Base-by-base conservation (phyloP, 768 basidiomycete species). In the Rhodotorula babjevae region DNA sequence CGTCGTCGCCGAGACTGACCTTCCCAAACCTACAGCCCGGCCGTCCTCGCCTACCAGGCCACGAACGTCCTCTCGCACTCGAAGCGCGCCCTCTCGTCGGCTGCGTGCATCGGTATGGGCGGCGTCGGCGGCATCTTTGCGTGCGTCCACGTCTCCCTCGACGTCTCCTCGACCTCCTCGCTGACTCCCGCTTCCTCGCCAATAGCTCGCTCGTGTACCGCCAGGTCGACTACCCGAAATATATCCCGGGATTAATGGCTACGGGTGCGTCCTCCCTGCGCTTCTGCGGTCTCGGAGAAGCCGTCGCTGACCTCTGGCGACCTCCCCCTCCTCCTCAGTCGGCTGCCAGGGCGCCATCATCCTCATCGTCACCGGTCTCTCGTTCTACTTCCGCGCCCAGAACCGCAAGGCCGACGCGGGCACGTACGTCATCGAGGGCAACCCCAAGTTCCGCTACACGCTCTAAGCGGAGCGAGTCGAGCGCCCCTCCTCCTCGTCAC, bases 61-160 rank as follows among this genome's bases (percentile, higher is more conserved):
- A 79, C 76, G 71, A 77, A 77, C 71, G 68, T 79, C 59, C 69
- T 69, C 25, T 68, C 69, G 2, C 72, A 78, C 65, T 69, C 75
- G 27, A 78, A 78, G 72, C 77, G 77, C 27, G 73, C 77, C 33
- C 70, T 79, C 57, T 65, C 74, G 4, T 68, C 69, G 3, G 78
- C 78, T 19, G 53, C 78, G 14, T 68, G 70, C 49, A 63, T 79
- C 61, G 77, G 77, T 6, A 42, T 71, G 19, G 75, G 75, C n/a
- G 76, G 78, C 18, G 46, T 77, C 21, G 78, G 78, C 19, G 78
- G 78, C 21, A 77, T 79, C 59, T 31, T 77, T 25, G 78, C 78
- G 31, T 25, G 71, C 71, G 29, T 57, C 64, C 33, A 10, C 0
- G 3, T 29, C 29, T 31, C 55, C n/a, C 29, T 7, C 31, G 31